A percentile compares a stretch with the other conserved stretches of the same genome.
Evolutionary conservation across 2,329 filamentous ascomycete species (phyloP).

Genomic region (Colletotrichum falcatum): DNA sequence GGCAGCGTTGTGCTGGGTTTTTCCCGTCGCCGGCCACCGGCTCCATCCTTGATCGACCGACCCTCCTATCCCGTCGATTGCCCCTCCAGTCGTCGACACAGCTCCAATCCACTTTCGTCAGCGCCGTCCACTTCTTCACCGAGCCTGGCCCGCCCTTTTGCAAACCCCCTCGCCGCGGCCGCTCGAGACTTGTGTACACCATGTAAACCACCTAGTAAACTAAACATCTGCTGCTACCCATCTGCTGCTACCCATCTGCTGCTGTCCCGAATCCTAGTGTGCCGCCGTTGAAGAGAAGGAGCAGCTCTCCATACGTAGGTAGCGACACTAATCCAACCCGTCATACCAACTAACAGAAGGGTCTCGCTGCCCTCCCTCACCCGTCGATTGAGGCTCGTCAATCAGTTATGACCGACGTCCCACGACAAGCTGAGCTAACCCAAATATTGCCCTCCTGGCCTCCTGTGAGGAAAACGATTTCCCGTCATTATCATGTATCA

Average conservation of each 20-base stretch:
- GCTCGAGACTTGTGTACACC: neutral
- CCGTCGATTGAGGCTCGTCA: neutral
- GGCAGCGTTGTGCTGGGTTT: slow-evolving; percentile 35
- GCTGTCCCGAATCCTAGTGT: neutral
- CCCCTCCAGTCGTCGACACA: slow-evolving; percentile 30
- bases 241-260: neutral
- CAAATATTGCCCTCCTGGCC: slow-evolving; percentile 1
- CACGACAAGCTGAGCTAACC: slow-evolving; percentile 9
- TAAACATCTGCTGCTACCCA: neutral
- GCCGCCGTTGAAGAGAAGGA: neutral
- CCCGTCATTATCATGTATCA: slow-evolving; percentile 1
- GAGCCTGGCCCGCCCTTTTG: slow-evolving; percentile 20
- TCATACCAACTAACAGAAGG: neutral
- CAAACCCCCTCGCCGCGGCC: slow-evolving; percentile 11
- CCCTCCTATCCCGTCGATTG: slow-evolving; percentile 36
- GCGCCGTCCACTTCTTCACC: slow-evolving; percentile 8
- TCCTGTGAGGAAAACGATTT: neutral
- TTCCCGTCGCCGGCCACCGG: slow-evolving; percentile 12
- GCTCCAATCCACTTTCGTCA: slow-evolving; percentile 28
- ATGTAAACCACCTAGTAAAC: neutral
- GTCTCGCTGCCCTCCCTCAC: neutral
- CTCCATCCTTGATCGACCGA: slow-evolving; percentile 34
- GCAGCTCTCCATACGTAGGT: no score
- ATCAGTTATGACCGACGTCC: slow-evolving; percentile 1
- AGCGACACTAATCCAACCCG: no score